Conservation (phyloP, 306 rosid genomes). For the Elaeagnus macrophylla region DNA sequence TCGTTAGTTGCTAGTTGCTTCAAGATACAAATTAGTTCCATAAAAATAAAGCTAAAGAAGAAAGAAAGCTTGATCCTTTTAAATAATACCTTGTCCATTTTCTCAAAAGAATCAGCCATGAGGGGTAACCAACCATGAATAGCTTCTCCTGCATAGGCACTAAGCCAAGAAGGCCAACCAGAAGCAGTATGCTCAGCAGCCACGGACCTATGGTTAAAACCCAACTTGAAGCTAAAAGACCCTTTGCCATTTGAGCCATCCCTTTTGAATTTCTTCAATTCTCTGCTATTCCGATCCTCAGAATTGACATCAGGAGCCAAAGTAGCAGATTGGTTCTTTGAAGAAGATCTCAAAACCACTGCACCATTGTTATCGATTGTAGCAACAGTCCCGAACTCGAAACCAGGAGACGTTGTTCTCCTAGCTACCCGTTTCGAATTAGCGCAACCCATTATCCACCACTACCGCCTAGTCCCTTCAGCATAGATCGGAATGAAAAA, state of each 20-base stretch:
- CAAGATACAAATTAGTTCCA: too few species aligned
- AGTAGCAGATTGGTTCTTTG: constrained; percentile 17
- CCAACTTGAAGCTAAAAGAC: constrained; percentile 40
- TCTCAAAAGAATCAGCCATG: constrained; percentile 77
- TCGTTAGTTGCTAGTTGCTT: too few species aligned
- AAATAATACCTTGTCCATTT: constrained; percentile 64
- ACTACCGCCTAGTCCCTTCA: constrained; percentile 19
- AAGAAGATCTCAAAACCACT: constrained; percentile 21
- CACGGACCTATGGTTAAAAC: constrained; percentile 32
- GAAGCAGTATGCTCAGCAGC: constrained; percentile 85
- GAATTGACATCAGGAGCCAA: constrained; percentile 15
- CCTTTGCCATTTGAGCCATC: constrained; percentile 14
- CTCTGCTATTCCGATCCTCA: constrained; percentile 31
- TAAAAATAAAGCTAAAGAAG: too few species aligned
- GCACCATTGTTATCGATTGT: not conserved
- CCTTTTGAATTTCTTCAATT: constrained; percentile 32
- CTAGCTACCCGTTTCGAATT: constrained; percentile 45
- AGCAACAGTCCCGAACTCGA: constrained; percentile 1
- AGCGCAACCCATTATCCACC: constrained; percentile 69
- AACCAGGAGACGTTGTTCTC: constrained; percentile 14
- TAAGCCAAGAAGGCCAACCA: constrained; percentile 99
- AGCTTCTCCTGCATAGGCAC: constrained; percentile 70
- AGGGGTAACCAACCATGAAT: constrained; percentile 92
- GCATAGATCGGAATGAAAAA: constrained; percentile 18
- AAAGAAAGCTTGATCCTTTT: not conserved